Percentiles rank a stretch among this genome's conserved stretches.
Evolutionary conservation across 768 basidiomycete genomes (phyloP).

Genomic region (Podaxis sp.): DNA sequence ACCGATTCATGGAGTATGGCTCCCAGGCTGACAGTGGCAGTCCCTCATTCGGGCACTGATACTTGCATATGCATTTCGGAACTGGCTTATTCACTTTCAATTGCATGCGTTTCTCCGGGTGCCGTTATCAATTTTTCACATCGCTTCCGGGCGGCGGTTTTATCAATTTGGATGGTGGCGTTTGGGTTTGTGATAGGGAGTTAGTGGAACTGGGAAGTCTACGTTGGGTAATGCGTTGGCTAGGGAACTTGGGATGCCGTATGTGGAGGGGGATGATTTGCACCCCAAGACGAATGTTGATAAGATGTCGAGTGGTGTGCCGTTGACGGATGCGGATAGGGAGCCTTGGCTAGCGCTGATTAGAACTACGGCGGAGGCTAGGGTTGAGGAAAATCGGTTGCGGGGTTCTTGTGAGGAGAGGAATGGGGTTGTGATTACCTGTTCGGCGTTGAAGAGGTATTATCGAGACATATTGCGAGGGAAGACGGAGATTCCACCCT

Average conservation of each 20-base stretch:
- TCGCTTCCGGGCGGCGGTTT: no score
- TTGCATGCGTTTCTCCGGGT: no score
- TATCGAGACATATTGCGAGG: constrained; percentile 87
- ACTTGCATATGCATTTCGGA: no score
- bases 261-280: constrained; percentile 87
- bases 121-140: no score
- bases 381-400: constrained; percentile 24
- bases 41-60: no score
- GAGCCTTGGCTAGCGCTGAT: constrained; percentile 83
- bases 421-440: constrained; percentile 75
- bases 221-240: constrained; percentile 70
- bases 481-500: constrained; percentile 19
- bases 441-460: constrained; percentile 77
- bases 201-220: constrained; percentile 72
- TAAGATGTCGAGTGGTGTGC: constrained; percentile 81
- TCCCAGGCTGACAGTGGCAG: no score
- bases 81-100: no score
- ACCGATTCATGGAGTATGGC: no score
- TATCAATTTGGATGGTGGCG: no score
- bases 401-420: constrained; percentile 7
- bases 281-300: constrained; percentile 80
- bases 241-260: constrained; percentile 60
- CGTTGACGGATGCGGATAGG: constrained; percentile 81
- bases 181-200: constrained; percentile 46
- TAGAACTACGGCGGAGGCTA: constrained; percentile 59